These are phyloP conservation scores for Debaryomyces prosopidis DNA, from an alignment of 805 yeast species.

Conservation along the genomic window DNA sequence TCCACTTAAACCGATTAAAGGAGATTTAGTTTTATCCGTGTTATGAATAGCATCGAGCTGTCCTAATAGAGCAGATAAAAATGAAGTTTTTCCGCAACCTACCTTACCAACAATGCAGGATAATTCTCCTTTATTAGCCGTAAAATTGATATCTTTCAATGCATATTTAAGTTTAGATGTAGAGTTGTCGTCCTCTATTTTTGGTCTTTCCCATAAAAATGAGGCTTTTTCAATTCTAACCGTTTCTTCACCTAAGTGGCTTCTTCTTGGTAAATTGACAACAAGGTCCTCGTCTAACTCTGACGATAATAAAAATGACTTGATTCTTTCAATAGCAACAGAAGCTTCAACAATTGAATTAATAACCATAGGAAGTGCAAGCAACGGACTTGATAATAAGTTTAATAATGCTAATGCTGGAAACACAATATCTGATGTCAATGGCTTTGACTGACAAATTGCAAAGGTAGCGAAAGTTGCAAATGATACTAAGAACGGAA, in stretches of 20 bases:
- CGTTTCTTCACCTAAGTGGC: conserved; percentile 26
- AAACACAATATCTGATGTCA: conserved; percentile 68
- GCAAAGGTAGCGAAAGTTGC: conserved; percentile 60
- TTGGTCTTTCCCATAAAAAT: conserved; percentile 48
- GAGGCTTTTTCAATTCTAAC: conserved; percentile 50
- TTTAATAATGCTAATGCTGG: conserved; percentile 66
- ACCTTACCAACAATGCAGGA: conserved; percentile 67
- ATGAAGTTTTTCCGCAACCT: conserved; percentile 67
- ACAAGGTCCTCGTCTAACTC: conserved; percentile 42
- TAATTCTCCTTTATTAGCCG: conserved; percentile 53
- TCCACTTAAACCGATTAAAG: conserved; percentile 28
- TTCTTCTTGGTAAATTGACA: conserved; percentile 14
- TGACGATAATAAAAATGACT: conserved; percentile 47
- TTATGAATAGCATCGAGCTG: conserved; percentile 33
- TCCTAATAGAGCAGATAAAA: conserved; percentile 56
- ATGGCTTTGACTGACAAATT: conserved; percentile 43
- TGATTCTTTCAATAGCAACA: conserved; percentile 57
- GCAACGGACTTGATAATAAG: conserved; percentile 57
- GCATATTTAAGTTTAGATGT: conserved; percentile 41
- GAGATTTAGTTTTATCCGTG: conserved; percentile 15
- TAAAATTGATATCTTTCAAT: conserved; percentile 47
- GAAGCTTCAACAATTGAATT: conserved; percentile 58
- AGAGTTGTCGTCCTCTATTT: conserved; percentile 33
- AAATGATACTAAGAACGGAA: conserved; percentile 65
- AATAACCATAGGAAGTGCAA: conserved; percentile 57